These are phyloP conservation scores for Wickerhamiella hasegawae DNA, from an alignment of 805 yeast genomes.

Conservation along the genomic window DNA sequence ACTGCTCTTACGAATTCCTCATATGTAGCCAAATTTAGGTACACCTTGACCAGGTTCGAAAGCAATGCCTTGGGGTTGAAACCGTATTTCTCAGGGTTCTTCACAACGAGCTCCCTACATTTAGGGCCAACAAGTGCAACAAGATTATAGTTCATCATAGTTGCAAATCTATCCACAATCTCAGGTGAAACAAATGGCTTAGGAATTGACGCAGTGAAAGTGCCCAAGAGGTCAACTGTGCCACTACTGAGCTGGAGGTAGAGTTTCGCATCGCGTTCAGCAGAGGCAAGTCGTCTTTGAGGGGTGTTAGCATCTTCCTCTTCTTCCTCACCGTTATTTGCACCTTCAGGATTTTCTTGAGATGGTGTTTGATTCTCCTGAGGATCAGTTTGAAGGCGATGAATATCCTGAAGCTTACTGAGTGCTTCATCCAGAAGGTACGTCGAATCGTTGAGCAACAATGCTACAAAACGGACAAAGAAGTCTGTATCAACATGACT, in stretches of 20 bases:
- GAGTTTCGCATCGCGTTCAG: conserved; percentile 67
- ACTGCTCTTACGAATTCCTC: conserved; percentile 59
- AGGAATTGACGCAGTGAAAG: conserved; percentile 79
- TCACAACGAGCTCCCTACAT: conserved; percentile 75
- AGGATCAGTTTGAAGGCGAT: conserved; percentile 38
- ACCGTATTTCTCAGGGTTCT: conserved; percentile 63
- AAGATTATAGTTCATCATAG: conserved; percentile 87
- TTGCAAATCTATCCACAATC: conserved; percentile 84
- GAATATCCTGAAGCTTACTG: conserved; percentile 62
- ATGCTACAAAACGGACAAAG: conserved; percentile 81
- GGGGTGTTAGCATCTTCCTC: conserved; percentile 12
- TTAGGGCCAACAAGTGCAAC: conserved; percentile 91
- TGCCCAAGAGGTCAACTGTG: conserved; percentile 59
- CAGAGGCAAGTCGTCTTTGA: conserved; percentile 33
- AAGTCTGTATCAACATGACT: conserved; percentile 59
- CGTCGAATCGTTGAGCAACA: conserved; percentile 89
- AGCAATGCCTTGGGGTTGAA: conserved; percentile 68
- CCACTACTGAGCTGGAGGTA: conserved; percentile 72
- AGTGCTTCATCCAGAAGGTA: conserved; percentile 82
- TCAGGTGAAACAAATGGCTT: conserved; percentile 73
- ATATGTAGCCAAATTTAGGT: conserved; percentile 51
- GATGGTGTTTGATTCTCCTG: conserved; percentile 9
- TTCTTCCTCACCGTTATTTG: conserved; percentile 36
- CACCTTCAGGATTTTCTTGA: not conserved
- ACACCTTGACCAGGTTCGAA: conserved; percentile 55